phyloP scores from a whole-genome alignment of 2,329 filamentous ascomycete genomes.

The Fusarium sp. region DNA sequence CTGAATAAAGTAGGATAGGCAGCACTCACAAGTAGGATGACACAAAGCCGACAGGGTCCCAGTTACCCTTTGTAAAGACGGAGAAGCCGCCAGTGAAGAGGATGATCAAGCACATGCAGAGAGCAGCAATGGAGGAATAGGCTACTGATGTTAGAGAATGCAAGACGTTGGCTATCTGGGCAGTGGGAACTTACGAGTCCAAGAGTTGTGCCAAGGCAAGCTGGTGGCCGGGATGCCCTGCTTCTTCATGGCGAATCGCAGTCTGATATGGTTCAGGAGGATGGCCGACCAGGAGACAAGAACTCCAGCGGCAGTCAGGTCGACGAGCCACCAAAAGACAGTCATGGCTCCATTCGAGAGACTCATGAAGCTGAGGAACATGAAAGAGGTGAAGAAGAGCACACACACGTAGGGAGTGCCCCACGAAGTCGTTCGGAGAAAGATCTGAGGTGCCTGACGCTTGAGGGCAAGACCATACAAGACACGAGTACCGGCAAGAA shows the following conservation, averaged over 20 bases:
- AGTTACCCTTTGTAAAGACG: slow-evolving; percentile 70
- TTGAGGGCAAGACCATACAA: slow-evolving; percentile 71
- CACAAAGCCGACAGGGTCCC: slow-evolving; percentile 68
- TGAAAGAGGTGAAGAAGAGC: slow-evolving; percentile 64
- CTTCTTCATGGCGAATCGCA: slow-evolving; percentile 64
- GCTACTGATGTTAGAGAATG: slow-evolving; percentile 50
- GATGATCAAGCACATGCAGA: slow-evolving; percentile 72
- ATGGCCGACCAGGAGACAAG: slow-evolving; percentile 73
- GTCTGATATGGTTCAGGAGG: slow-evolving; percentile 69
- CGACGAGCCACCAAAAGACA: slow-evolving; percentile 75
- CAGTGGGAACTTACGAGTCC: slow-evolving; percentile 63
- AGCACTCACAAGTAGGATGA: slow-evolving; percentile 70
- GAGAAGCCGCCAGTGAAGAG: slow-evolving; percentile 77
- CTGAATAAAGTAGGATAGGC: accelerated
- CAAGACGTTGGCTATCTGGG: neutral
- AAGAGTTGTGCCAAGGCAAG: slow-evolving; percentile 73
- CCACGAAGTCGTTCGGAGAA: slow-evolving; percentile 69
- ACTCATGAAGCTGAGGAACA: slow-evolving; percentile 69
- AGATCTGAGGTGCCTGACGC: slow-evolving; percentile 67
- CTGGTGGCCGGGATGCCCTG: slow-evolving; percentile 64
- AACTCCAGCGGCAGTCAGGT: slow-evolving; percentile 71
- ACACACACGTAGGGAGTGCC: slow-evolving; percentile 73
- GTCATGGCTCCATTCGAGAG: slow-evolving; percentile 68
- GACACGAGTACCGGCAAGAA: slow-evolving; percentile 70
- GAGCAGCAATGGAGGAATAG: slow-evolving; percentile 70